Percentiles rank a stretch among this genome's conserved stretches.
Conservation (phyloP, 164 flowering plant genomes). For the Macadamia integrifolia region DNA sequence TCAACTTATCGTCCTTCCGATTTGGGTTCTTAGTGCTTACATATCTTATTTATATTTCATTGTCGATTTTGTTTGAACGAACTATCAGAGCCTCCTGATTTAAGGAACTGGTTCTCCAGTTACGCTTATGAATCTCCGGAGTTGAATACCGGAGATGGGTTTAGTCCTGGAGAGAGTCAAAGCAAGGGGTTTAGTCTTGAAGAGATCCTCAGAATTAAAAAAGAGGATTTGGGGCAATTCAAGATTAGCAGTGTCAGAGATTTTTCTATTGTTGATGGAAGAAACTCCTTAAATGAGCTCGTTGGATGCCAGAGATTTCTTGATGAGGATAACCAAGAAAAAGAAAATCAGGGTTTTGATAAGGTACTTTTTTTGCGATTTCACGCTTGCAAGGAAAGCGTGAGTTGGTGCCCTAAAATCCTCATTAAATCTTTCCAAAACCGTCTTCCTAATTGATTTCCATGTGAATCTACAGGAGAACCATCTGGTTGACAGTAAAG, state of each 20-base stretch:
- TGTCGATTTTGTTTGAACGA: not conserved
- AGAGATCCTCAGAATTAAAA: not conserved
- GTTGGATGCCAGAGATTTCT: not conserved
- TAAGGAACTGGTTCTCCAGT: conserved; percentile 55
- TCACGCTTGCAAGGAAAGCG: too few species aligned
- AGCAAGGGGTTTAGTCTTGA: not conserved
- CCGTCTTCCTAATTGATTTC: too few species aligned
- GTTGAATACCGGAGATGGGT: conserved; percentile 16
- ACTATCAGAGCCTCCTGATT: conserved; percentile 51
- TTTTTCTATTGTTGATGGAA: conserved; percentile 5
- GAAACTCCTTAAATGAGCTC: not conserved
- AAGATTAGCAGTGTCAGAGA: not conserved
- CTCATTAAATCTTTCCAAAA: too few species aligned
- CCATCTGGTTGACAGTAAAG: not conserved
- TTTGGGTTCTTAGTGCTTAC: not conserved
- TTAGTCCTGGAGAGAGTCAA: conserved; percentile 6
- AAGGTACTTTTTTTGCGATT: conserved; percentile 10
- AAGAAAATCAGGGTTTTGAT: conserved; percentile 2
- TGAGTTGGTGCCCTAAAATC: too few species aligned
- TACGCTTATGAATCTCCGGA: conserved; percentile 45
- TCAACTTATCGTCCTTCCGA: not conserved
- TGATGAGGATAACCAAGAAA: conserved; percentile 2
- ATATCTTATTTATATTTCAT: not conserved
- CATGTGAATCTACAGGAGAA: conserved; percentile 15
- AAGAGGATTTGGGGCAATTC: not conserved